Conservation (phyloP, 108 stramenopile genomes). For the Nannochloropsis oceanica region DNA sequence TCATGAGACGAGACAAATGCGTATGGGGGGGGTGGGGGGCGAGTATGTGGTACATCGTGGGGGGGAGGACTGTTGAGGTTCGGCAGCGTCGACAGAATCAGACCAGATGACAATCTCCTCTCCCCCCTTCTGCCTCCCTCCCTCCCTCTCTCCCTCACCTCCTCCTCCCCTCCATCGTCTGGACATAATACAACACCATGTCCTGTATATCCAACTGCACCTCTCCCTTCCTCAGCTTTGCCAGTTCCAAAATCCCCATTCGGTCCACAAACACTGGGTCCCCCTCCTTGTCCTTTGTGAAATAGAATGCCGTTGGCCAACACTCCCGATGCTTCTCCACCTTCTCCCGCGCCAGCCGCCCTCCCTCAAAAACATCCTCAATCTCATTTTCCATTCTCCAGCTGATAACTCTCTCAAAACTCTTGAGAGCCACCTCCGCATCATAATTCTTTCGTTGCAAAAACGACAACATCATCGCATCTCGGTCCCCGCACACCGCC, state of each 20-base stretch:
- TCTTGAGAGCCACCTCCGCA: neutral
- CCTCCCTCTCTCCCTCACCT: neutral
- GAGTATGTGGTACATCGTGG: too few species aligned
- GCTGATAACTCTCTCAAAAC: neutral
- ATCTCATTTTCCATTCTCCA: neutral
- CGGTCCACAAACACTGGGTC: neutral
- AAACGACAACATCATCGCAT: neutral
- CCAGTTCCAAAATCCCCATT: neutral
- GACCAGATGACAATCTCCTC: neutral
- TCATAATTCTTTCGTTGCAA: neutral
- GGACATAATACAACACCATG: neutral
- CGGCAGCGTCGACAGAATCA: neutral
- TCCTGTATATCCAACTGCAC: neutral
- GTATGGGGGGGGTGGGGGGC: too few species aligned
- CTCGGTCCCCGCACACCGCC: neutral
- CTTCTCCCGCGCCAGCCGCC: neutral
- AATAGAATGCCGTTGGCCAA: neutral
- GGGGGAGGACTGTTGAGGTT: too few species aligned
- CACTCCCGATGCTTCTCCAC: neutral
- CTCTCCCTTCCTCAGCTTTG: neutral
- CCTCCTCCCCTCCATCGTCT: neutral
- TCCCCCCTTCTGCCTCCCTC: neutral
- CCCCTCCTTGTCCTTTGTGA: neutral
- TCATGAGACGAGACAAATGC: too few species aligned
- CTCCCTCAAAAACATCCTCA: neutral